phyloP scores from a whole-genome alignment of 768 basidiomycete species.

The Lepiota venenata region DNA sequence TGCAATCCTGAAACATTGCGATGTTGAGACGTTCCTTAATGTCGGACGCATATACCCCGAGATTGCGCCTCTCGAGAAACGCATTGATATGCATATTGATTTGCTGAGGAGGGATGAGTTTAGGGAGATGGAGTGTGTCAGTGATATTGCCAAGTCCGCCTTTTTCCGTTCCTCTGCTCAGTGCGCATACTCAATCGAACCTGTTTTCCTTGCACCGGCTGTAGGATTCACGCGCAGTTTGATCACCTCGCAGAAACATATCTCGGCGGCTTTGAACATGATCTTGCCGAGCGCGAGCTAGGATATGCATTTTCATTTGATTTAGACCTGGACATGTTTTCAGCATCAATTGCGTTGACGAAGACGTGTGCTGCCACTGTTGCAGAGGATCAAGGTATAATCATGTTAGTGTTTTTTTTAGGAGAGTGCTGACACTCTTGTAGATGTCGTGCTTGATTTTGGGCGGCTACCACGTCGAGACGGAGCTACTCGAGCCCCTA shows the following conservation, averaged over 20 bases:
- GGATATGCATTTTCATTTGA: conserved; percentile 82
- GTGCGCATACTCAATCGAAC: neutral
- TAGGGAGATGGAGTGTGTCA: conserved; percentile 89
- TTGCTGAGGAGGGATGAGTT: conserved; percentile 86
- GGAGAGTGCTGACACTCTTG: neutral
- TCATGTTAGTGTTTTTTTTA: neutral
- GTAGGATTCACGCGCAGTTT: conserved; percentile 88
- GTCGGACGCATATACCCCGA: conserved; percentile 84
- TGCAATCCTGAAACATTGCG: conserved; percentile 74
- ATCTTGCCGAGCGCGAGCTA: conserved; percentile 87
- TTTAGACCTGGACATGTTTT: conserved; percentile 90
- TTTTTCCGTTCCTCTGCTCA: neutral
- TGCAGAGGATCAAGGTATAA: conserved; percentile 71
- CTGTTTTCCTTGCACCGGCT: neutral
- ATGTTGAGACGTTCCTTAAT: conserved; percentile 82
- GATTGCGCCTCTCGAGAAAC: conserved; percentile 83
- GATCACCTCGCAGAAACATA: conserved; percentile 90
- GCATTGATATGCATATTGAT: conserved; percentile 90
- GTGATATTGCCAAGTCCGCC: conserved; percentile 81
- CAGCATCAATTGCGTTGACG: conserved; percentile 85
- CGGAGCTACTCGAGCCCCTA: conserved; percentile 78
- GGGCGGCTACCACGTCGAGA: conserved; percentile 70
- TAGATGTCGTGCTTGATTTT: conserved; percentile 74
- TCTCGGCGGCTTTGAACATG: conserved; percentile 79
- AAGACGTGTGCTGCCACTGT: conserved; percentile 80